phyloP scores from a whole-genome alignment of 2,329 filamentous ascomycete species.

The Colletotrichum nymphaeae region DNA sequence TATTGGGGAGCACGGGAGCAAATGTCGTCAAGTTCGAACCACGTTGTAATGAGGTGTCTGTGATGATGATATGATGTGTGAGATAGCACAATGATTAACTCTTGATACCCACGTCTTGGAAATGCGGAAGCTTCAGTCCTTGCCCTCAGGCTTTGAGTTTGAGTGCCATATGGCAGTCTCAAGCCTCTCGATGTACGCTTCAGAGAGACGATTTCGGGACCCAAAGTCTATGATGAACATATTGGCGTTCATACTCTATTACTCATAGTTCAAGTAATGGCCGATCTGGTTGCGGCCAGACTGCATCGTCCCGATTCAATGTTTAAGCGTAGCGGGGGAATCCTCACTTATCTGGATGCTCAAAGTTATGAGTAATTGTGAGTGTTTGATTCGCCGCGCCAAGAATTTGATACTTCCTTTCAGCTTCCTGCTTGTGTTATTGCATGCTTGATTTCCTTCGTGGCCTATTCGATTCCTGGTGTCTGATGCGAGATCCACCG shows the following conservation, averaged over 20 bases:
- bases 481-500: no score
- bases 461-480: no score
- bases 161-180: no score
- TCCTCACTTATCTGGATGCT: no score
- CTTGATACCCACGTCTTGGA: neutral
- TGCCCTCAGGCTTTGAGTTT: neutral
- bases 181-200: no score
- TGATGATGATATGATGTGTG: neutral
- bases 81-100: neutral
- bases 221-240: neutral
- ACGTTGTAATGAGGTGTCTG: neutral
- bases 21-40: neutral
- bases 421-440: no score
- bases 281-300: neutral
- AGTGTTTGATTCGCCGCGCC: no score
- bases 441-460: no score
- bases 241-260: neutral
- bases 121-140: neutral
- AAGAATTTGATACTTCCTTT: no score
- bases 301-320: neutral
- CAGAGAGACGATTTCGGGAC: no score
- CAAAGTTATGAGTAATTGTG: no score
- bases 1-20: conserved; percentile 46
- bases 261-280: neutral
- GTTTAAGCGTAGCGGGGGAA: neutral